phyloP scores from a whole-genome alignment of 2,329 filamentous ascomycete genomes.

The Shiraia sp. region DNA sequence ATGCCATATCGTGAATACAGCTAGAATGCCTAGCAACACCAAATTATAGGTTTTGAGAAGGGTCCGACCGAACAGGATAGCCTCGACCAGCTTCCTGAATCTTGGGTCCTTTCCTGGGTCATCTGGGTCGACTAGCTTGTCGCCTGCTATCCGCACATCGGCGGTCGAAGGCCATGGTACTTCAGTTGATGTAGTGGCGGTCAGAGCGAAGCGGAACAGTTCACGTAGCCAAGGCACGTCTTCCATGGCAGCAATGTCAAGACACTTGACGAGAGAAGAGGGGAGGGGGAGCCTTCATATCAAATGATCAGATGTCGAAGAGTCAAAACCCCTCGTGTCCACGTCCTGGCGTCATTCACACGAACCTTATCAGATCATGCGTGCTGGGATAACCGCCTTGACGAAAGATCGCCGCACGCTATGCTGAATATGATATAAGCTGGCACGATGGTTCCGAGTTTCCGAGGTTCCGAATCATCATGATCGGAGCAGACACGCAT shows the following conservation, averaged over 20 bases:
- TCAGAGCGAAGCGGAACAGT: slow-evolving; percentile 27
- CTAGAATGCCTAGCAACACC: slow-evolving; percentile 42
- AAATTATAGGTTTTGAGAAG: slow-evolving; percentile 48
- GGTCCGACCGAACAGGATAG: slow-evolving; percentile 43
- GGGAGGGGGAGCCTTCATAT: slow-evolving; percentile 7
- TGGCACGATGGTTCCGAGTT: too few species aligned
- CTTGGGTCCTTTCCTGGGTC: slow-evolving; percentile 42
- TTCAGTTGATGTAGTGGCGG: slow-evolving; percentile 26
- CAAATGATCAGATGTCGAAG: slow-evolving; percentile 2
- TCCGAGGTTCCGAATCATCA: too few species aligned
- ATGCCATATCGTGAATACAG: slow-evolving; percentile 44
- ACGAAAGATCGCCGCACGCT: slow-evolving; percentile 7
- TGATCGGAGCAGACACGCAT: too few species aligned
- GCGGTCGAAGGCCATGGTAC: slow-evolving; percentile 16
- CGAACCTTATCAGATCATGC: slow-evolving; percentile 8
- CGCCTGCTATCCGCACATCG: slow-evolving; percentile 6
- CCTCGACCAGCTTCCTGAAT: slow-evolving; percentile 42
- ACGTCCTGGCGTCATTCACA: slow-evolving; percentile 13
- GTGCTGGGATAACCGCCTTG: slow-evolving; percentile 18
- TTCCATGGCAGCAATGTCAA: slow-evolving; percentile 8
- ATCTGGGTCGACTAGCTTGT: slow-evolving; percentile 25
- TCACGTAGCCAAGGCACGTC: slow-evolving; percentile 26
- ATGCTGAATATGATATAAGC: slow-evolving; percentile 9
- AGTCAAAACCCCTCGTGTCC: slow-evolving; percentile 5
- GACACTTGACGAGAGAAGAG: slow-evolving; percentile 5